Evolutionary conservation across 331 rosid species (phyloP).

Genomic region (Rosa hybrid): DNA sequence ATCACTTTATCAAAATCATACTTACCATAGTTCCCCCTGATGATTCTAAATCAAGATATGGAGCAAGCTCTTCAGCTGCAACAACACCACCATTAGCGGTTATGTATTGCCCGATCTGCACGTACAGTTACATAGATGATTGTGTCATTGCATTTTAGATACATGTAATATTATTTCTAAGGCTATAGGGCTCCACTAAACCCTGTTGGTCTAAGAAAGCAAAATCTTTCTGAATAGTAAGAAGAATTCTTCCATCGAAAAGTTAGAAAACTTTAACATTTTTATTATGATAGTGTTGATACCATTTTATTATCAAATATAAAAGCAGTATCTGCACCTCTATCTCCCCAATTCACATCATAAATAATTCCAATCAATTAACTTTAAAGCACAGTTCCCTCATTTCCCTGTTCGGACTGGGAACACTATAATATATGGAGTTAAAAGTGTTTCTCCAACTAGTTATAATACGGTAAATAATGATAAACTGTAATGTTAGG

Average conservation of each 20-base stretch:
- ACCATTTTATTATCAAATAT: neutral
- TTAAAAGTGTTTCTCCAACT: neutral
- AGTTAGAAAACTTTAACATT: neutral
- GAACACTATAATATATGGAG: neutral
- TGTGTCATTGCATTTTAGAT: neutral
- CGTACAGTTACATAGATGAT: constrained; percentile 8
- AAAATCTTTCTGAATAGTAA: neutral
- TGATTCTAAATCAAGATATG: constrained; percentile 73
- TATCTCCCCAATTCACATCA: neutral
- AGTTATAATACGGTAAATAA: neutral
- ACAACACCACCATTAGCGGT: constrained; percentile 93
- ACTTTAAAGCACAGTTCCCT: neutral
- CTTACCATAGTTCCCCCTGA: constrained; percentile 49
- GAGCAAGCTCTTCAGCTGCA: constrained; percentile 96
- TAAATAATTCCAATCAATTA: neutral
- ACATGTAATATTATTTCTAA: neutral
- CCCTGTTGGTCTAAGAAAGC: neutral
- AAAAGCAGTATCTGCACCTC: neutral
- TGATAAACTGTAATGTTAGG: neutral
- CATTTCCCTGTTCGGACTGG: neutral
- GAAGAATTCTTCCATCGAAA: neutral
- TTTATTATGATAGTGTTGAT: neutral
- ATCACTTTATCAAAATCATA: constrained; percentile 1
- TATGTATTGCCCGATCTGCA: constrained; percentile 95
- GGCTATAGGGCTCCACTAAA: neutral